Base-by-base conservation (phyloP, 345 rosid species). In the Salix dunnii region DNA sequence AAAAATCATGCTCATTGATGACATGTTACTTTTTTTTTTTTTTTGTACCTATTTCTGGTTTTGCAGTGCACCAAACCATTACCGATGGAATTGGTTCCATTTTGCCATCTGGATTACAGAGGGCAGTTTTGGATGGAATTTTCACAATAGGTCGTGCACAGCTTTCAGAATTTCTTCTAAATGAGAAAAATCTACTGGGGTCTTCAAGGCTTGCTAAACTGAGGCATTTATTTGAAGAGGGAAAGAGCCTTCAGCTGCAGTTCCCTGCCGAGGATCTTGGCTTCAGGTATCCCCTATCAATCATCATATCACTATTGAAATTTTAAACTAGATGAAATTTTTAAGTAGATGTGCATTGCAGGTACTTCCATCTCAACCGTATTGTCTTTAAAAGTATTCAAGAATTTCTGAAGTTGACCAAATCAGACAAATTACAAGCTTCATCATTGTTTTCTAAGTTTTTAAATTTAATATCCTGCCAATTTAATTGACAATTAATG, bases 221-320 rank as follows among this genome's bases (percentile, higher is more conserved):
- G 49, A 92, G 85, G 85, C 83, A 55, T 70, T 85, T 92, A 79
- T 91, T 96, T 74, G 89, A 90, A 74, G 98, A 88, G 83, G 99
- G 99, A 78, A 93, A 90, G 80, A 93, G 96, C 83, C 99, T 93
- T 76, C 98, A 91, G 76, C 90, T 93, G 69, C 98, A 96, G 79
- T 93, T 96, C 84, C 99, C 97, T 83, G 98, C 99, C 23, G 99
- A 96, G 87, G 99, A 96, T 89, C 98, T 96, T 77, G 98, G 98
- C 76, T 93, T 96, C 88, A 90, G 98, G 99, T 94, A 86, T 79
- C 53, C 23, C 71, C 10, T 13, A 42, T 42, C 46, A 42, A 11
- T 42, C 14, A 42, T 42, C 46, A 42, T 2, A 42, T 42, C 46
- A 42, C 46, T 42, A 42, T 2, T 42, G 46, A 42, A 42, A 42